Evolutionary conservation across 2,329 filamentous ascomycete genomes (phyloP).

Genomic region (Sclerotinia nivalis): DNA sequence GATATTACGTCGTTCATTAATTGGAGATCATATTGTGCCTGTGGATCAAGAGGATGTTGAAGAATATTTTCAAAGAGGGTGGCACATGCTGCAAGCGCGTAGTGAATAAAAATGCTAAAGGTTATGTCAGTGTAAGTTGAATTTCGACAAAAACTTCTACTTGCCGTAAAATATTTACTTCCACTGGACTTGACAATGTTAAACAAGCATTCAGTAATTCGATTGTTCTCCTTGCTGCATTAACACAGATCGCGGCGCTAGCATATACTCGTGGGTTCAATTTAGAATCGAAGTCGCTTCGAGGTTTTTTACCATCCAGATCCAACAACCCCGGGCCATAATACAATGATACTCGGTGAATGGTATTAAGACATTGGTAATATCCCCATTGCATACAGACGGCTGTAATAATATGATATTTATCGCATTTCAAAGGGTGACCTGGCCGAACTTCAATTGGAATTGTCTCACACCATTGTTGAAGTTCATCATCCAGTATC

Average conservation of each 20-base stretch:
- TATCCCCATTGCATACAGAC: slow-evolving; percentile 35
- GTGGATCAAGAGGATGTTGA: slow-evolving; percentile 84
- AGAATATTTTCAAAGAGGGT: slow-evolving; percentile 93
- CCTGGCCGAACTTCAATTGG: slow-evolving; percentile 36
- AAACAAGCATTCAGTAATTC: slow-evolving; percentile 28
- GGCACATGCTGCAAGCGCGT: slow-evolving; percentile 87
- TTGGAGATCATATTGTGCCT: slow-evolving; percentile 80
- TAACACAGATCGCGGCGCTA: slow-evolving; percentile 31
- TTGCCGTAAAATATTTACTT: slow-evolving; percentile 24
- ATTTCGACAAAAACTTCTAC: background rate
- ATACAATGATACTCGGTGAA: slow-evolving; percentile 33
- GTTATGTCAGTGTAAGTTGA: background rate
- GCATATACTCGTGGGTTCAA: slow-evolving; percentile 32
- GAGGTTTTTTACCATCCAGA: slow-evolving; percentile 18
- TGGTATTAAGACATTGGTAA: slow-evolving; percentile 31
- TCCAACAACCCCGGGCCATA: slow-evolving; percentile 26
- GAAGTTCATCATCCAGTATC: slow-evolving; percentile 33
- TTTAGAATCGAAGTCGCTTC: slow-evolving; percentile 20
- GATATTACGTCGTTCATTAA: slow-evolving; percentile 75
- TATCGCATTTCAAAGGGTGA: slow-evolving; percentile 28
- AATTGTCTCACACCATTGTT: slow-evolving; percentile 33
- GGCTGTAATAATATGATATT: slow-evolving; percentile 29
- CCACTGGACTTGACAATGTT: slow-evolving; percentile 28
- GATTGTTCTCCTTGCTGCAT: slow-evolving; percentile 32
- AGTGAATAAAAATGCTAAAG: slow-evolving; percentile 56